These are phyloP conservation scores for Dittrichia graveolens DNA, from an alignment of 129 eudicot species.

Conservation along the genomic window DNA sequence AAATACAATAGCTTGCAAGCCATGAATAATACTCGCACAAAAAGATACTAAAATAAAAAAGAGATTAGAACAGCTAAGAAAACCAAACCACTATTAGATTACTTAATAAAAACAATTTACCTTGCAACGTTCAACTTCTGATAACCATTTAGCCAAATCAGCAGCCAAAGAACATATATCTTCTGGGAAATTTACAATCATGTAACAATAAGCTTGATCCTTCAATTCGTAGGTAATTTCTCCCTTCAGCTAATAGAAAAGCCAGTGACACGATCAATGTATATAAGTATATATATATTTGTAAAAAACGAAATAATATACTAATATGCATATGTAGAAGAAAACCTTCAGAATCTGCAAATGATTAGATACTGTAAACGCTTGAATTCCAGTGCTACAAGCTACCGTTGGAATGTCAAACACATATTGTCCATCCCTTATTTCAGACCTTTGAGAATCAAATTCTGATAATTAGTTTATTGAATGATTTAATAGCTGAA, in stretches of 20 bases:
- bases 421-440: slow-evolving; percentile 78
- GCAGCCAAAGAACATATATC: slow-evolving; percentile 79
- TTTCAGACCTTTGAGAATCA: slow-evolving; percentile 62
- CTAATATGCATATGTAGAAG: slow-evolving; percentile 11
- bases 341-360: slow-evolving; percentile 73
- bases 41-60: neutral
- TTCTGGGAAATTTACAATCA: slow-evolving; percentile 52
- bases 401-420: slow-evolving; percentile 88
- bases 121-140: slow-evolving; percentile 84
- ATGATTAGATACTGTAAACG: slow-evolving; percentile 55
- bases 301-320: neutral
- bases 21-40: neutral
- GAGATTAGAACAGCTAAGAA: neutral
- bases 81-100: neutral
- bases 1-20: slow-evolving; percentile 21
- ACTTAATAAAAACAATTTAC: slow-evolving; percentile 40
- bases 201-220: slow-evolving; percentile 91
- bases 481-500: slow-evolving; percentile 13
- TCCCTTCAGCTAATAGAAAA: slow-evolving; percentile 52
- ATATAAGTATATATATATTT: no score
- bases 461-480: slow-evolving; percentile 19
- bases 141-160: slow-evolving; percentile 77
- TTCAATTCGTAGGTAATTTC: slow-evolving; percentile 90
- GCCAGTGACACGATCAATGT: neutral
- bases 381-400: slow-evolving; percentile 49